These are phyloP conservation scores for Stephania japonica DNA, from an alignment of 164 flowering plant genomes.

Conservation along the genomic window DNA sequence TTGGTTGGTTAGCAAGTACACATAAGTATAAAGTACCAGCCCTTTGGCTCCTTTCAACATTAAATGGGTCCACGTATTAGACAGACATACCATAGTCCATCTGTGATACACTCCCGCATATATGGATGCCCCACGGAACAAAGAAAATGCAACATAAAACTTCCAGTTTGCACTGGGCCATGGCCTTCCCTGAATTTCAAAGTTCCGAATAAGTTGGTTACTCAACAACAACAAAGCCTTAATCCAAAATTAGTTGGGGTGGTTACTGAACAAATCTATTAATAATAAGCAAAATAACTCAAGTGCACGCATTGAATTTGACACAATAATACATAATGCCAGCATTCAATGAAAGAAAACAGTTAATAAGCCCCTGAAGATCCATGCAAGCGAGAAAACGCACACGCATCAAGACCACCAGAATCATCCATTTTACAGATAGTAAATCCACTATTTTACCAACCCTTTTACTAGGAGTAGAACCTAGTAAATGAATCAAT, in stretches of 20 bases:
- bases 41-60: background rate
- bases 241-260: too few relatives aligned
- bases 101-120: constrained; percentile 58
- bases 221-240: background rate
- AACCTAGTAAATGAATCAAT: background rate
- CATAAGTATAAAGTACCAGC: background rate
- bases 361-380: background rate
- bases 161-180: constrained; percentile 88
- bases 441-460: background rate
- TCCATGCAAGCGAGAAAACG: background rate
- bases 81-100: constrained; percentile 60
- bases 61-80: background rate
- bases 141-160: constrained; percentile 75
- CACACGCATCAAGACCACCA: background rate
- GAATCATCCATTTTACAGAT: background rate
- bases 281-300: background rate
- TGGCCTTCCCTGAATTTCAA: constrained; percentile 58
- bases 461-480: background rate
- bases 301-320: background rate
- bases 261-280: too few relatives aligned
- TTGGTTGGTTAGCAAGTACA: constrained; percentile 1
- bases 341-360: background rate
- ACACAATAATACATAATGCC: background rate
- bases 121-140: constrained; percentile 76
- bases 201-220: constrained; percentile 2